phyloP scores from a whole-genome alignment of 2,329 filamentous ascomycete genomes.

The Microsporum ferrugineum region DNA sequence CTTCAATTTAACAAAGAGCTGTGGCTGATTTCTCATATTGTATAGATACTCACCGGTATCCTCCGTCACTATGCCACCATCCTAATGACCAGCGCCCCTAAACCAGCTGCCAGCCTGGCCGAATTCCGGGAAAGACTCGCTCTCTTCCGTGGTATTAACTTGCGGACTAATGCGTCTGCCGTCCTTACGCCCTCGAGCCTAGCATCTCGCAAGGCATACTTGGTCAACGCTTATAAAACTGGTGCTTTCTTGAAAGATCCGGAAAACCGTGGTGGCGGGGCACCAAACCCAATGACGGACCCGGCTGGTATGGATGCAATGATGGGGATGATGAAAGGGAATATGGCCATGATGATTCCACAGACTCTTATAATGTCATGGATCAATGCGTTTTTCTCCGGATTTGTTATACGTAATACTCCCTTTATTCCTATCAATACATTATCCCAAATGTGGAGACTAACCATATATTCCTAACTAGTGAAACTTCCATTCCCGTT shows the following conservation, averaged over 20 bases:
- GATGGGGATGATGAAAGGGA: constrained; percentile 99
- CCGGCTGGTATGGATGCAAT: constrained; percentile 97
- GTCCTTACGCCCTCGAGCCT: constrained; percentile 70
- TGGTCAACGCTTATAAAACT: constrained; percentile 70
- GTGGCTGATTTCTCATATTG: not conserved
- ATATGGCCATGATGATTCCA: constrained; percentile 99
- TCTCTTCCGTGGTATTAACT: constrained; percentile 69
- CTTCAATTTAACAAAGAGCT: not conserved
- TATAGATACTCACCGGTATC: constrained; percentile 76
- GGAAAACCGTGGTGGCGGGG: constrained; percentile 71
- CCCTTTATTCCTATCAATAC: not conserved
- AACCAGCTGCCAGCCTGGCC: constrained; percentile 54
- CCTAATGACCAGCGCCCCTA: constrained; percentile 75
- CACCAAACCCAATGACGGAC: constrained; percentile 88
- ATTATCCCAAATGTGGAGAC: constrained; percentile 6
- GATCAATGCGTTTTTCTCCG: constrained; percentile 99
- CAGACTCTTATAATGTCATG: constrained; percentile 99
- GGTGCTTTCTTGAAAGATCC: constrained; percentile 85
- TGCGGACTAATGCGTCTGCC: constrained; percentile 72
- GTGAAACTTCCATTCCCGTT: constrained; percentile 97
- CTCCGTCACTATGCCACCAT: constrained; percentile 92
- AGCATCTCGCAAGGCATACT: constrained; percentile 63
- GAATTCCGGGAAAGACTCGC: constrained; percentile 67
- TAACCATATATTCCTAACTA: constrained; percentile 20
- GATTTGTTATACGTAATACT: constrained; percentile 82